These are phyloP conservation scores for Diaporthe vexans DNA, from an alignment of 2,329 filamentous ascomycete genomes.

Conservation along the genomic window DNA sequence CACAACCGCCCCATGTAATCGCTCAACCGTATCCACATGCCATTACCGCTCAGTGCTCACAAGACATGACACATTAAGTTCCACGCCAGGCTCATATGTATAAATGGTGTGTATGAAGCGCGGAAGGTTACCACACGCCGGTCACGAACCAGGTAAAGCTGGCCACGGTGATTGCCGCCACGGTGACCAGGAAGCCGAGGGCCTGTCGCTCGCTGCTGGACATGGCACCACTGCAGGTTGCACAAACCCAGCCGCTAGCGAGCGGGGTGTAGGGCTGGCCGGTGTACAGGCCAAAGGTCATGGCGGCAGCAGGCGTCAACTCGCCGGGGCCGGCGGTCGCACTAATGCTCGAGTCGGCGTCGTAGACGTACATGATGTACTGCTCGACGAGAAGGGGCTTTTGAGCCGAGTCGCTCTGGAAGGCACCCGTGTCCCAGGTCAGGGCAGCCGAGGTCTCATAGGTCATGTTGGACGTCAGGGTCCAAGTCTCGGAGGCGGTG, in stretches of 20 bases:
- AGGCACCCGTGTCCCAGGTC: conserved; percentile 70
- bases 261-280: conserved; percentile 65
- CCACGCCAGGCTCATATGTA: conserved; percentile 3
- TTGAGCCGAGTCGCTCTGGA: conserved; percentile 60
- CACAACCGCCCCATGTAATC: conserved; percentile 33
- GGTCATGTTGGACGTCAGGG: conserved; percentile 74
- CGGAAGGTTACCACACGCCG: conserved; percentile 54
- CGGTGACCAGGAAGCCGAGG: conserved; percentile 64
- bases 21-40: conserved; percentile 36
- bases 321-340: conserved; percentile 69
- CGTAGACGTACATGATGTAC: conserved; percentile 75
- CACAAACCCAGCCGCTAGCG: conserved; percentile 65
- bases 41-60: conserved; percentile 36
- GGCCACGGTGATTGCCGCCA: conserved; percentile 69
- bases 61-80: conserved; percentile 19
- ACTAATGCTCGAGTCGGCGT: conserved; percentile 66
- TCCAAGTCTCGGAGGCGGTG: conserved; percentile 66
- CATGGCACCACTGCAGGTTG: conserved; percentile 68
- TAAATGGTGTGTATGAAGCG: background rate
- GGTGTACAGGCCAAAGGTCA: conserved; percentile 72
- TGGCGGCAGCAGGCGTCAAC: conserved; percentile 61
- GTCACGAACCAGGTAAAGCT: conserved; percentile 76
- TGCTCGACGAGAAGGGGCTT: conserved; percentile 64
- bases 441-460: conserved; percentile 65
- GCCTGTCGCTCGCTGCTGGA: conserved; percentile 62